phyloP scores from a whole-genome alignment of 306 rosid genomes.

The Vigna reflexopilosa region DNA sequence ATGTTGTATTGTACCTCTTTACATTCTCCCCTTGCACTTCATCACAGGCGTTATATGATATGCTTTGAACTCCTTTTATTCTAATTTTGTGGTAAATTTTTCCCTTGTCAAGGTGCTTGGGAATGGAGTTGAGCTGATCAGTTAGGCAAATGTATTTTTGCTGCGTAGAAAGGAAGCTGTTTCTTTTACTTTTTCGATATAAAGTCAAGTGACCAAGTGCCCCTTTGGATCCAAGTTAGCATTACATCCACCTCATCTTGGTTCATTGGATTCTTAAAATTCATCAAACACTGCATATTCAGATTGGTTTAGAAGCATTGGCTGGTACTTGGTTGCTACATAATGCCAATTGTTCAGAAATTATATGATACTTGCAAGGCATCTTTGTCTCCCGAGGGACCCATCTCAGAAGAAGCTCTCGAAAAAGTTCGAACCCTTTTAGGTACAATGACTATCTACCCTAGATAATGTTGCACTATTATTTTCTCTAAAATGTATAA shows the following conservation, averaged over 20 bases:
- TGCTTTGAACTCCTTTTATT: constrained; percentile 14
- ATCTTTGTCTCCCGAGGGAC: constrained; percentile 51
- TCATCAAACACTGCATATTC: constrained; percentile 39
- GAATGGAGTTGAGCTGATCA: constrained; percentile 37
- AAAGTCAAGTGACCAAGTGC: constrained; percentile 30
- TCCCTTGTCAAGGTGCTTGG: constrained; percentile 11
- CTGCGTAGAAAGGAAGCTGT: constrained; percentile 53
- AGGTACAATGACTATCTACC: constrained; percentile 35
- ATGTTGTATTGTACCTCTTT: background rate
- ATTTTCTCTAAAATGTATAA: constrained; percentile 9
- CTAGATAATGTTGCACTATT: background rate
- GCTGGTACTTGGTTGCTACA: constrained; percentile 7
- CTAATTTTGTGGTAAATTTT: constrained; percentile 28
- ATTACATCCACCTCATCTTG: constrained; percentile 5
- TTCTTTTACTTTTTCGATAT: constrained; percentile 41
- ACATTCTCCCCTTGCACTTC: background rate
- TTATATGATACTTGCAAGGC: constrained; percentile 53
- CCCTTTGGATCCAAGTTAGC: constrained; percentile 30
- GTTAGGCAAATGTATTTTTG: constrained; percentile 41
- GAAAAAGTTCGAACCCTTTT: constrained; percentile 47
- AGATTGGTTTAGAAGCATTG: constrained; percentile 14
- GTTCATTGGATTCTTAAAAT: constrained; percentile 15
- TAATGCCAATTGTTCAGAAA: constrained; percentile 56
- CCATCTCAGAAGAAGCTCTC: constrained; percentile 49
- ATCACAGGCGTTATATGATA: background rate